These are phyloP conservation scores for Larix kaempferi DNA, from an alignment of 75 land plant genomes.

Conservation along the genomic window DNA sequence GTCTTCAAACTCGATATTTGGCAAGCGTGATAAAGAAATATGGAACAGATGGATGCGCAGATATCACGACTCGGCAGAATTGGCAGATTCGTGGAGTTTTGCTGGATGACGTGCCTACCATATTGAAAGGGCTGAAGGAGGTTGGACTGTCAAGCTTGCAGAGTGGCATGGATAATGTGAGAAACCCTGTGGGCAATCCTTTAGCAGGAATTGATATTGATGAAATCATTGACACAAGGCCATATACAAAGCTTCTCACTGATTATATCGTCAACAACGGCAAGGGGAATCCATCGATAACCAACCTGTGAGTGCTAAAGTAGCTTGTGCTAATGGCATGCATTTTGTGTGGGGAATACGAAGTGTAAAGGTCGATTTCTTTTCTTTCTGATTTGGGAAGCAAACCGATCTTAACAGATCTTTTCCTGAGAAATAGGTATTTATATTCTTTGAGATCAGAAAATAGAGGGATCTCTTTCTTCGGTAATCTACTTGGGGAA, in stretches of 20 bases:
- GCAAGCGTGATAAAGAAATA: slow-evolving; percentile 73
- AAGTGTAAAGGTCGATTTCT: background rate
- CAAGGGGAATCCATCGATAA: slow-evolving; percentile 64
- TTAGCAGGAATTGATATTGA: slow-evolving; percentile 93
- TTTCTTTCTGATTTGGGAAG: background rate
- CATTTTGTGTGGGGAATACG: background rate
- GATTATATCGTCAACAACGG: slow-evolving; percentile 70
- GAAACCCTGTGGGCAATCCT: slow-evolving; percentile 95
- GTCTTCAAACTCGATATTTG: slow-evolving; percentile 76
- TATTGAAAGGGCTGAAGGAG: slow-evolving; percentile 61
- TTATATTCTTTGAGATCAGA: background rate
- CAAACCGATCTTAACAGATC: background rate
- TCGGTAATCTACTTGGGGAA: no score
- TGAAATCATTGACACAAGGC: slow-evolving; percentile 92
- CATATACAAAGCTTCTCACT: slow-evolving; percentile 69
- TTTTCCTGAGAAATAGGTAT: background rate
- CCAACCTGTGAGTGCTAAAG: slow-evolving; percentile 67
- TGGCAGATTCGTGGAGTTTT: slow-evolving; percentile 97
- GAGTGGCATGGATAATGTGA: slow-evolving; percentile 99
- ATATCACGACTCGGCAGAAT: slow-evolving; percentile 94
- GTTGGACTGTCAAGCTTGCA: slow-evolving; percentile 93
- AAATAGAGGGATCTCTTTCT: background rate
- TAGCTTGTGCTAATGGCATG: background rate
- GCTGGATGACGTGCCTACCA: slow-evolving; percentile 83
- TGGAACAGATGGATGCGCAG: slow-evolving; percentile 90